Conservation (phyloP, 352 stramenopile species). For the Paralagenidium karlingii region DNA sequence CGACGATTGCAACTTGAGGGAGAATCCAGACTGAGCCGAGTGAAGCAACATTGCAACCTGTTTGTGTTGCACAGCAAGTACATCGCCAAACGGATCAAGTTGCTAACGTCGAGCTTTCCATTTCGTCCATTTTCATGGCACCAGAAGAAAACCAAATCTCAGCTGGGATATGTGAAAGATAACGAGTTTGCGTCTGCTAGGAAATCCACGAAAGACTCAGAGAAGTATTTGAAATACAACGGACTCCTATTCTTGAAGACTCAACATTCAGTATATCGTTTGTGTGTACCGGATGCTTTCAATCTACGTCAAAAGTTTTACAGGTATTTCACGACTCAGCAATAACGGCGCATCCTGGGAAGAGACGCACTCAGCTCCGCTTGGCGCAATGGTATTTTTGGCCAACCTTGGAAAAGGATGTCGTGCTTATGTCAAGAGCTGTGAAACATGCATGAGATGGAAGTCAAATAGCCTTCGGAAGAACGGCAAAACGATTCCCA, state of each 20-base stretch:
- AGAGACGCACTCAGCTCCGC: background rate
- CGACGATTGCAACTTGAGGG: too few relatives aligned
- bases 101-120: background rate
- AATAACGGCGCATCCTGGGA: conserved; percentile 4
- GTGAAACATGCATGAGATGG: conserved; percentile 1
- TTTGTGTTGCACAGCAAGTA: background rate
- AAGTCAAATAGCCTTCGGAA: conserved; percentile 2
- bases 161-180: background rate
- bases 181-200: background rate
- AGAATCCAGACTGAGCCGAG: too few relatives aligned
- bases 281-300: conserved; percentile 2
- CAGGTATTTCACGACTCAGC: conserved; percentile 2
- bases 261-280: background rate
- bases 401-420: conserved; percentile 2
- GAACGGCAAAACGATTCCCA: conserved; percentile 6
- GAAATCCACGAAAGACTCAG: background rate
- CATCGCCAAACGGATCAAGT: background rate
- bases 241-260: background rate
- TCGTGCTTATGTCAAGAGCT: conserved; percentile 4
- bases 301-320: background rate
- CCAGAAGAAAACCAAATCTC: background rate
- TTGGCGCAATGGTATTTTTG: conserved; percentile 4
- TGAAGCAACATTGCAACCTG: too few relatives aligned
- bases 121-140: background rate
- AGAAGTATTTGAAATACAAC: background rate